These are phyloP conservation scores for Pascua guehoae DNA, from an alignment of 1,284 basidiomycete species.

Conservation along the genomic window DNA sequence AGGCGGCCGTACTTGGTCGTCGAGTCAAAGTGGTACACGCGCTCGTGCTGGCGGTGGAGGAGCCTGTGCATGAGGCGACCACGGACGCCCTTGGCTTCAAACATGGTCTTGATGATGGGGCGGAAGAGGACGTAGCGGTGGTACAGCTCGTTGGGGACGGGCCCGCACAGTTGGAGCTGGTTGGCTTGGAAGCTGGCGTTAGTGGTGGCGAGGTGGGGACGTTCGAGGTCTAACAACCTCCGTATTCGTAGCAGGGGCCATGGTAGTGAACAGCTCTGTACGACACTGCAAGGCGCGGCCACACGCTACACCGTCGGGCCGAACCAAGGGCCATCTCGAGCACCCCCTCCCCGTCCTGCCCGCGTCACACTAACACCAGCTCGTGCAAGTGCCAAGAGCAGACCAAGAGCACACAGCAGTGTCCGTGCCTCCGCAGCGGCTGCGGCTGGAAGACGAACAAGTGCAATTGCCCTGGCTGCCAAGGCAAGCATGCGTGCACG, in stretches of 20 bases:
- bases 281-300: too few species aligned
- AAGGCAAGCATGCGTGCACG: too few species aligned
- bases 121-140: slow-evolving; percentile 55
- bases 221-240: too few species aligned
- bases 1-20: slow-evolving; percentile 49
- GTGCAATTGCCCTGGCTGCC: slow-evolving; percentile 22
- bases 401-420: slow-evolving; percentile 2
- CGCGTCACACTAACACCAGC: slow-evolving; percentile 1
- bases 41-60: slow-evolving; percentile 52
- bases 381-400: slow-evolving; percentile 17
- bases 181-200: slow-evolving; percentile 52
- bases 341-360: background rate
- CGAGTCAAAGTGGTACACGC: slow-evolving; percentile 52
- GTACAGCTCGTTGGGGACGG: slow-evolving; percentile 52
- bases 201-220: background rate
- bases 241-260: too few species aligned
- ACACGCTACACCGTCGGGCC: too few species aligned
- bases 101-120: slow-evolving; percentile 53
- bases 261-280: too few species aligned
- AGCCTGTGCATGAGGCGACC: slow-evolving; percentile 51
- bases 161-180: slow-evolving; percentile 53
- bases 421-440: slow-evolving; percentile 15
- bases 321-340: too few species aligned
- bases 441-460: slow-evolving; percentile 18
- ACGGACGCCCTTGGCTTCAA: slow-evolving; percentile 46